Base-by-base conservation (phyloP, 2,329 filamentous ascomycete species). In the Ramularia collo-cygni region DNA sequence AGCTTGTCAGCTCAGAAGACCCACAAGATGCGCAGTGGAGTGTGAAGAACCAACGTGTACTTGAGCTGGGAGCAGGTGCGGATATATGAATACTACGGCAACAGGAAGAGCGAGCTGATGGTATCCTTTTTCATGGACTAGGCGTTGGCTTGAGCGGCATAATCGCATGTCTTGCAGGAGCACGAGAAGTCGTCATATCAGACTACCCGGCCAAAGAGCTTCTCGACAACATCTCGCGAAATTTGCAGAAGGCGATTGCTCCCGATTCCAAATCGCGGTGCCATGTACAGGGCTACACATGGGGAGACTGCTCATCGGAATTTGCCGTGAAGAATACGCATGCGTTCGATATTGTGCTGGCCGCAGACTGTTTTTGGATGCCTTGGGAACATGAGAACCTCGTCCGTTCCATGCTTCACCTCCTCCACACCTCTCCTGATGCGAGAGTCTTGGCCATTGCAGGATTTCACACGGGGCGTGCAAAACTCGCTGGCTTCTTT, bases 281-380 rank as follows among this genome's bases (percentile, higher is more conserved):
- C 2, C 44, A 58, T 0, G 71, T 84, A 4, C 57, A 74, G 36
- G 79, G 79, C 1, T 82, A 86, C 52, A 63, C 68, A 27, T 86
- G 83, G 82, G 81, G 82, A 5, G 70, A 72, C 13, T 56, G 76
- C 1, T 53, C 60, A 10, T 60, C 64, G 12, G 29, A 58, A 17
- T 68, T 76, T 35, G 62, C 68, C 9, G 16, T 31, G 5, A 36
- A 51, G 1, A 48, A 65, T 36, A 61, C 61, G 9, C 62, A 63
- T 7, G 42, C 49, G 1, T 85, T 79, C 55, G 76, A 76, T 32
- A 72, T 79, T 42, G 67, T 87, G 28, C 62, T 85, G n/a, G 78
- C 77, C 0, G 79, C 80, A 46, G 82, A 87, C 62, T 85, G 82
- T 54, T 70, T 84, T 41, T 87, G 83, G 82, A 85, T 86, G 79